Percentiles rank a stretch among this genome's conserved stretches.
Conservation (phyloP, 331 rosid species). For the Phaseolus coccineus region DNA sequence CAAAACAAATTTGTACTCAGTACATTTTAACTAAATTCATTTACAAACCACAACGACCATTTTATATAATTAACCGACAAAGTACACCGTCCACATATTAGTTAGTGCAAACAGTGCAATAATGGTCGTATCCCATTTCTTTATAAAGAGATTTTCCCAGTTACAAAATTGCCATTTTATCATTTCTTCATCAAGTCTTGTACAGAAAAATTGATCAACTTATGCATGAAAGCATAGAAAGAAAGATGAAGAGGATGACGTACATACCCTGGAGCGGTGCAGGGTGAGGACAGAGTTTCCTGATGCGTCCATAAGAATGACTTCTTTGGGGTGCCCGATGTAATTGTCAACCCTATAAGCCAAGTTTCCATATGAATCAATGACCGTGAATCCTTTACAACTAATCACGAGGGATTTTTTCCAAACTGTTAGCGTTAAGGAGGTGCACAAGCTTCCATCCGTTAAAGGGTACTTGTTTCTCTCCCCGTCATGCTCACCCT, state of each 20-base stretch:
- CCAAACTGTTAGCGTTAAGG: conserved; percentile 84
- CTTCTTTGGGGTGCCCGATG: conserved; percentile 61
- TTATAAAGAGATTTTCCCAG: not conserved
- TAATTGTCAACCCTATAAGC: conserved; percentile 87
- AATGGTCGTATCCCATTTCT: not conserved
- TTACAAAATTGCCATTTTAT: not conserved
- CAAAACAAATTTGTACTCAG: too few relatives aligned
- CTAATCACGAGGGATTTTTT: conserved; percentile 73
- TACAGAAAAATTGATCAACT: not conserved
- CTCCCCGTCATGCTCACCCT: conserved; percentile 32
- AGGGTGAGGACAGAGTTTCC: conserved; percentile 74
- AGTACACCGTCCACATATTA: not conserved
- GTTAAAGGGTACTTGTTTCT: conserved; percentile 38
- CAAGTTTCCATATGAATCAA: conserved; percentile 75
- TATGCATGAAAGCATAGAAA: not conserved
- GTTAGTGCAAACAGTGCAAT: not conserved
- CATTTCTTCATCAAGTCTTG: not conserved
- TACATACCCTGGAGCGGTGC: conserved; percentile 72
- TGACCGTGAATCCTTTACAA: conserved; percentile 88
- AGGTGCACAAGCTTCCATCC: conserved; percentile 39
- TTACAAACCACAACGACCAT: not conserved
- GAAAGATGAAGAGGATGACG: not conserved
- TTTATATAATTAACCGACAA: not conserved
- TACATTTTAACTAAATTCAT: too few relatives aligned
- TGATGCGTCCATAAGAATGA: conserved; percentile 83